These are phyloP conservation scores for Tagetes erecta DNA, from an alignment of 129 eudicot genomes.

Conservation along the genomic window DNA sequence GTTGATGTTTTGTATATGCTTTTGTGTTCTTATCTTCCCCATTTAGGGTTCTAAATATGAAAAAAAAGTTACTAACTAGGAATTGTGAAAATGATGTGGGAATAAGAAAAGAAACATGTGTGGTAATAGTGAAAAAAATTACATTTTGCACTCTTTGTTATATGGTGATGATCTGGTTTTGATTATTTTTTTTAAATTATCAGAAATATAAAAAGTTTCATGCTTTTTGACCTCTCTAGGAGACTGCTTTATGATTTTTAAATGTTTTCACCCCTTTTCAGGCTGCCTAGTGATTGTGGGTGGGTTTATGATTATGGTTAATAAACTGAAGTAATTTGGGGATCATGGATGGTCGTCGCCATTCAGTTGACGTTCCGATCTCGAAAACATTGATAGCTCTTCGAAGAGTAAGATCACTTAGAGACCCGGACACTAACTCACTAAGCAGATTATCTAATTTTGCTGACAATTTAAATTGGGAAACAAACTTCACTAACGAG, in stretches of 20 bases:
- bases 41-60: background rate
- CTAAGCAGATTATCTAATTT: slow-evolving; percentile 61
- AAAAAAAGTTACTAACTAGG: slow-evolving; percentile 4
- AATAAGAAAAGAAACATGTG: background rate
- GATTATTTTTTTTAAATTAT: slow-evolving; percentile 10
- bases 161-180: slow-evolving; percentile 14
- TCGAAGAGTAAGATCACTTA: slow-evolving; percentile 89
- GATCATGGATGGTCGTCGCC: slow-evolving; percentile 84
- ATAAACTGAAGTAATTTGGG: slow-evolving; percentile 7
- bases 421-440: slow-evolving; percentile 92
- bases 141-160: slow-evolving; percentile 1
- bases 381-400: slow-evolving; percentile 83
- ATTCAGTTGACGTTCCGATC: slow-evolving; percentile 89
- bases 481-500: slow-evolving; percentile 61
- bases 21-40: slow-evolving; percentile 17
- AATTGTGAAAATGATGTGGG: slow-evolving; percentile 18
- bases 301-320: slow-evolving; percentile 25
- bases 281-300: slow-evolving; percentile 26
- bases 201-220: slow-evolving; percentile 20
- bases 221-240: slow-evolving; percentile 18
- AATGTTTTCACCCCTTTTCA: slow-evolving; percentile 27
- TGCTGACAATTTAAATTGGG: slow-evolving; percentile 82
- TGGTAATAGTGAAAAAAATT: background rate
- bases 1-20: slow-evolving; percentile 16
- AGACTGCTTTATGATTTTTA: slow-evolving; percentile 21